phyloP scores from a whole-genome alignment of 2,329 filamentous ascomycete genomes.

The Paraconiothyrium brasiliense region DNA sequence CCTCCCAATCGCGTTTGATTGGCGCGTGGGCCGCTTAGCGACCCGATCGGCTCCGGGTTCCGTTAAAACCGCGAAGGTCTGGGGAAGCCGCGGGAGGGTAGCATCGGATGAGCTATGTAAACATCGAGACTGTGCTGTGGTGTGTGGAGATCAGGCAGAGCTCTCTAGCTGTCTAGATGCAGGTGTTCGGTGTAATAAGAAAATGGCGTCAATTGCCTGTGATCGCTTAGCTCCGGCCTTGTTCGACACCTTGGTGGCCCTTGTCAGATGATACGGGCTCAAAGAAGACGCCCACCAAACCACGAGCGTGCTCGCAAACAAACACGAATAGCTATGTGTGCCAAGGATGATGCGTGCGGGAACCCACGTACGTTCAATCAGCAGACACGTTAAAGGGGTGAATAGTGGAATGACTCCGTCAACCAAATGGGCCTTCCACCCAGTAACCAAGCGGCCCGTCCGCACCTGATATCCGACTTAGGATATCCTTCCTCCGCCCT shows the following conservation, averaged over 20 bases:
- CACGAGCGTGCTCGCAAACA: neutral
- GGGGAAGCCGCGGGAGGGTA: slow-evolving; percentile 10
- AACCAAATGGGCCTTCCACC: neutral
- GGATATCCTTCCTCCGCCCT: neutral
- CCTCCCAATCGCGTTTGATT: neutral
- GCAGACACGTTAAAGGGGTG: neutral
- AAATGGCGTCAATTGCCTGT: neutral
- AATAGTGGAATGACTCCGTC: slow-evolving; percentile 1
- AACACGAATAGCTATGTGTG: neutral
- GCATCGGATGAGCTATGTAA: slow-evolving; percentile 12
- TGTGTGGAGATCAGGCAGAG: neutral
- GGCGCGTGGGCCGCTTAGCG: slow-evolving; percentile 4
- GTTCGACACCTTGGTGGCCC: neutral
- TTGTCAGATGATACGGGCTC: neutral
- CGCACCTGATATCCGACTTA: neutral
- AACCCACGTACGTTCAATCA: neutral
- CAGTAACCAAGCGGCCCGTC: neutral
- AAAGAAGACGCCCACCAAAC: neutral
- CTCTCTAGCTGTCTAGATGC: neutral
- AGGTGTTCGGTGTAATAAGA: neutral
- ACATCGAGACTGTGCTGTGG: neutral
- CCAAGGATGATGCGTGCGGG: too few species aligned
- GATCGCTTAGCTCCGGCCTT: neutral
- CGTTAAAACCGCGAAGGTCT: neutral
- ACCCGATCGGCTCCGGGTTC: slow-evolving; percentile 3